Conservation (phyloP, 495 filamentous ascomycete genomes). For the Xylona heveae region DNA sequence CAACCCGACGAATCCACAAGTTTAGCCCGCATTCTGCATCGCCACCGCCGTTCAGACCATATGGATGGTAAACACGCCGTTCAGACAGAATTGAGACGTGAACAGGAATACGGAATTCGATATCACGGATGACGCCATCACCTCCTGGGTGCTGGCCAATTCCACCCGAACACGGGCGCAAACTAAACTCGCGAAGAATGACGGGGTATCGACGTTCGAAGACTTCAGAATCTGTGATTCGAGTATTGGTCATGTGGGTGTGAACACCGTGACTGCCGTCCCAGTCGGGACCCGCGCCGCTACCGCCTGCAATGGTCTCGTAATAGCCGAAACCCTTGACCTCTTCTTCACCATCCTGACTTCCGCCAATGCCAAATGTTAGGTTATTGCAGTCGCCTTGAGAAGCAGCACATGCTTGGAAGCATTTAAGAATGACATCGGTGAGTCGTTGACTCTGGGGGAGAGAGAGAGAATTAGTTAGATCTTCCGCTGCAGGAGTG, state of each 20-base stretch:
- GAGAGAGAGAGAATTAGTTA: conserved; percentile 8
- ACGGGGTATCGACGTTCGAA: conserved; percentile 90
- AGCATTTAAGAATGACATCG: conserved; percentile 82
- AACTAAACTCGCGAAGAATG: conserved; percentile 59
- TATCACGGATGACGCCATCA: conserved; percentile 79
- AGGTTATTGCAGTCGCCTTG: conserved; percentile 92
- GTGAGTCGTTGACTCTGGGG: conserved; percentile 58
- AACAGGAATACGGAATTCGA: conserved; percentile 80
- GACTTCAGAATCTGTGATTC: conserved; percentile 91
- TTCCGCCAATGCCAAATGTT: conserved; percentile 65
- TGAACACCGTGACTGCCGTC: conserved; percentile 80
- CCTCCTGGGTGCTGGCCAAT: conserved; percentile 60
- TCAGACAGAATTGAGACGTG: conserved; percentile 82
- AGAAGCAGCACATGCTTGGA: conserved; percentile 71
- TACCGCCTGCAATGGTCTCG: conserved; percentile 88
- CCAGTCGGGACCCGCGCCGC: conserved; percentile 52
- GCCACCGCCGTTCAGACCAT: conserved; percentile 74
- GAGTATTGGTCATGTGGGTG: conserved; percentile 97
- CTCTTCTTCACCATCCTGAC: conserved; percentile 25
- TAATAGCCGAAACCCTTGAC: conserved; percentile 87
- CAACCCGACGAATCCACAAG: conserved; percentile 58
- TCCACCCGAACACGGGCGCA: conserved; percentile 49
- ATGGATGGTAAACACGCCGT: conserved; percentile 67
- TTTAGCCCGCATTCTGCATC: conserved; percentile 66
- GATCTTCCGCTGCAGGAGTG: not conserved